Percentiles rank a stretch among this genome's conserved stretches.
Evolutionary conservation across 1,139 yeast species (phyloP).

Genomic region (Candida sanyaensis): DNA sequence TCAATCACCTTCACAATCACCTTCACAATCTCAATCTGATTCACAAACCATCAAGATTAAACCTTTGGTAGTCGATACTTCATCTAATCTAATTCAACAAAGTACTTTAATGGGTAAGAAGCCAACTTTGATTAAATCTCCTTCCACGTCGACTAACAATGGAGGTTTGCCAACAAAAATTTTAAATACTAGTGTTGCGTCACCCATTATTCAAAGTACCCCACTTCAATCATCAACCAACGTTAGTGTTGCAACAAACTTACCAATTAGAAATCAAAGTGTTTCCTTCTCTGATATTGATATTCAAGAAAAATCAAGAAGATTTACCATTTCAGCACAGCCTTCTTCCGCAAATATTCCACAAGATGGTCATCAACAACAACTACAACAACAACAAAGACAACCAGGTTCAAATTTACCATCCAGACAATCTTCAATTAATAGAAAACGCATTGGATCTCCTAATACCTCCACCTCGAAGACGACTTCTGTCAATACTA

Average conservation of each 20-base stretch:
- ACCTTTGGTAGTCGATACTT: background rate
- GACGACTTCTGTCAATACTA: background rate
- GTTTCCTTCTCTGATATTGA: conserved; percentile 46
- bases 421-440: conserved; percentile 14
- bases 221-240: conserved; percentile 9
- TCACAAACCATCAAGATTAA: background rate
- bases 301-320: conserved; percentile 38
- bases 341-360: conserved; percentile 32
- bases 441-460: conserved; percentile 9
- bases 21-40: background rate
- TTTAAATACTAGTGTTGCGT: conserved; percentile 1
- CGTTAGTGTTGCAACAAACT: conserved; percentile 2
- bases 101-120: background rate
- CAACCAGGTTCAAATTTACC: conserved; percentile 9
- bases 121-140: background rate
- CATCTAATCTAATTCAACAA: background rate
- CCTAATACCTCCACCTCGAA: background rate
- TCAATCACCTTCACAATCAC: background rate
- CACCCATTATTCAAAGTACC: conserved; percentile 5
- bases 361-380: conserved; percentile 10
- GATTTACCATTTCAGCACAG: conserved; percentile 50
- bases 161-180: conserved; percentile 3
- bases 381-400: conserved; percentile 1
- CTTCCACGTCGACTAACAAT: background rate
- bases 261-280: conserved; percentile 18